phyloP scores from a whole-genome alignment of 345 rosid species.

The Eucalyptus cloeziana region DNA sequence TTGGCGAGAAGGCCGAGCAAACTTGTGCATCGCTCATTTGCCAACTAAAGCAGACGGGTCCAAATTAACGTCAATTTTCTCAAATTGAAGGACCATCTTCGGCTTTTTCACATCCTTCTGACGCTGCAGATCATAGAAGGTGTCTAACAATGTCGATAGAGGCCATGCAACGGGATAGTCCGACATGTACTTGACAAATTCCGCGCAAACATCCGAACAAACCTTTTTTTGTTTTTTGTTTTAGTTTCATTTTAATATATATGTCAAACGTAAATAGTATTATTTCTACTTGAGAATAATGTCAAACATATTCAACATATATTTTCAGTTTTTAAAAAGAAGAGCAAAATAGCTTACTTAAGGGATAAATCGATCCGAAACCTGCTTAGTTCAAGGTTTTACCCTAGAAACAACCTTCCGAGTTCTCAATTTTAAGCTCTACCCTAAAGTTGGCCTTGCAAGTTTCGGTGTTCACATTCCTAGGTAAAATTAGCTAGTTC shows the following conservation, averaged over 20 bases:
- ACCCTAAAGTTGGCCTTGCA: neutral
- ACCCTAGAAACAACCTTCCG: accelerated
- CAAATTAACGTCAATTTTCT: neutral
- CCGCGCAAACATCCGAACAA: neutral
- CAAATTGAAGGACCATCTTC: neutral
- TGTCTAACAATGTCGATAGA: neutral
- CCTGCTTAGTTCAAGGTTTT: accelerated
- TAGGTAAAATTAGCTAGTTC: neutral
- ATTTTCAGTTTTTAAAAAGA: too few species aligned
- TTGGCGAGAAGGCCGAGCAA: slow-evolving; percentile 13
- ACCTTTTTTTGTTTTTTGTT: neutral
- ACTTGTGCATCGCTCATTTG: neutral
- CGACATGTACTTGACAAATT: neutral
- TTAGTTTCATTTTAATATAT: neutral
- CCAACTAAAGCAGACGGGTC: neutral
- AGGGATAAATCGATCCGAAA: accelerated
- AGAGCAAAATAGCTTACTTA: neutral
- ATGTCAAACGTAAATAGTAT: neutral
- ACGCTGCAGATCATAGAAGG: neutral
- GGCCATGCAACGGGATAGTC: neutral
- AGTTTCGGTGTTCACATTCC: accelerated
- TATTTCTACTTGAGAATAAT: neutral
- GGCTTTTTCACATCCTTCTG: neutral
- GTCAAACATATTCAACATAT: neutral
- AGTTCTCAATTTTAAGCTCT: accelerated